phyloP scores from a whole-genome alignment of 768 basidiomycete genomes.

The Coprinopsis marcescibilis region DNA sequence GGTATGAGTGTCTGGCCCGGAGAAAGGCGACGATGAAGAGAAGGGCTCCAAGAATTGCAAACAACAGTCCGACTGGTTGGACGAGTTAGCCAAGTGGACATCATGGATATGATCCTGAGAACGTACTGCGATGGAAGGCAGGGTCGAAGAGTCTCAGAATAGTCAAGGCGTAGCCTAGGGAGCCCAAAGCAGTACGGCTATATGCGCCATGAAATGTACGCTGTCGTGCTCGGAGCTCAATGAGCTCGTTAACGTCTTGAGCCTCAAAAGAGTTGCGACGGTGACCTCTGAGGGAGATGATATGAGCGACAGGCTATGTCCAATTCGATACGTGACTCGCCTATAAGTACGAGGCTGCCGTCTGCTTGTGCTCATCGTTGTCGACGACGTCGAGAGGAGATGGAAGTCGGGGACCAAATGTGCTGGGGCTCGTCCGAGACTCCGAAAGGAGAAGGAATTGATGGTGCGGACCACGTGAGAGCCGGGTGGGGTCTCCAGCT shows the following conservation, averaged over 20 bases:
- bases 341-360: neutral
- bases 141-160: slow-evolving; percentile 76
- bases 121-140: slow-evolving; percentile 66
- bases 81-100: neutral
- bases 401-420: too few relatives aligned
- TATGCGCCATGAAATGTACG: slow-evolving; percentile 84
- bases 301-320: neutral
- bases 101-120: neutral
- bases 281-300: slow-evolving; percentile 22
- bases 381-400: too few relatives aligned
- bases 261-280: slow-evolving; percentile 44
- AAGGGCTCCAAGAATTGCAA: slow-evolving; percentile 53
- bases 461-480: too few relatives aligned
- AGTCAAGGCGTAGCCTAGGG: slow-evolving; percentile 67
- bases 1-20: slow-evolving; percentile 59
- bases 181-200: slow-evolving; percentile 65
- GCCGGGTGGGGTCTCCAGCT: too few relatives aligned
- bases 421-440: too few relatives aligned
- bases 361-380: neutral
- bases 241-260: slow-evolving; percentile 52
- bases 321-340: neutral
- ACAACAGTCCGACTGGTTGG: slow-evolving; percentile 50
- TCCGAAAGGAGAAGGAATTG: too few relatives aligned
- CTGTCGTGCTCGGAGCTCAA: slow-evolving; percentile 73
- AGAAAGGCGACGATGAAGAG: slow-evolving; percentile 55